Base-by-base conservation (phyloP, 208 protist genomes). In the Vickermania ingenoplastis region DNA sequence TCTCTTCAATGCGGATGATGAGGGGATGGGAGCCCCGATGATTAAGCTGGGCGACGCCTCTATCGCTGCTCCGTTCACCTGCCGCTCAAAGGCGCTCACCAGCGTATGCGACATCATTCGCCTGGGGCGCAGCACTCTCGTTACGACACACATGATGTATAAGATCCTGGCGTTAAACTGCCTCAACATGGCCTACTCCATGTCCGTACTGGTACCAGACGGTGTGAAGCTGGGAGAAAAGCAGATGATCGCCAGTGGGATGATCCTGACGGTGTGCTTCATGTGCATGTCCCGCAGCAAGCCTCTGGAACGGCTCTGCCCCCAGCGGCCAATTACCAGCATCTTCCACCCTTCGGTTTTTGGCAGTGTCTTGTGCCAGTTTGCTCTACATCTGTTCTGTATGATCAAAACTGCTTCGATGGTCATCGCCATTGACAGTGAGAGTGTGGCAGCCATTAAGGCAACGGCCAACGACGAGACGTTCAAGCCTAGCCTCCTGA, bases 151-250 rank as follows among this genome's bases (percentile, higher is more conserved):
- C 55, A 97, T 99, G 86, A 99, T 99, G 95, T 99, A 98, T 83
- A 97, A 97, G 65, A 99, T 99, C 54, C 86, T 99, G 13, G 98
- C 98, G 3, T 84, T 99, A 17, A 98, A 99, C 73, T 99, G 95
- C 67, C 84, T 99, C 13, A 94, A 97, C 57, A 84, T 76, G 23
- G 97, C 97, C 0, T 99, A 99, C 72, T 92, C 83, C 26, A 87
- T 99, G 68, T 95, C 83, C 5, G 97, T 99, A 13, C 84, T 99
- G n/a, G 95, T 94, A 70, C 81, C 95, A n/a, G 94, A 98, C 57
- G 97, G 97, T 55, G 80, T 99, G 21, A 97, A 98, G 71, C 80
- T 95, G 21, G 92, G 96, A 65, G 97, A 99, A 74, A 91, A 85
- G 53, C 98, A 99, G 80, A 95, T 97, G 83, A 99, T 98, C 22